Conservation (phyloP, 2,329 filamentous ascomycete species). For the Ophiostoma montium region DNA sequence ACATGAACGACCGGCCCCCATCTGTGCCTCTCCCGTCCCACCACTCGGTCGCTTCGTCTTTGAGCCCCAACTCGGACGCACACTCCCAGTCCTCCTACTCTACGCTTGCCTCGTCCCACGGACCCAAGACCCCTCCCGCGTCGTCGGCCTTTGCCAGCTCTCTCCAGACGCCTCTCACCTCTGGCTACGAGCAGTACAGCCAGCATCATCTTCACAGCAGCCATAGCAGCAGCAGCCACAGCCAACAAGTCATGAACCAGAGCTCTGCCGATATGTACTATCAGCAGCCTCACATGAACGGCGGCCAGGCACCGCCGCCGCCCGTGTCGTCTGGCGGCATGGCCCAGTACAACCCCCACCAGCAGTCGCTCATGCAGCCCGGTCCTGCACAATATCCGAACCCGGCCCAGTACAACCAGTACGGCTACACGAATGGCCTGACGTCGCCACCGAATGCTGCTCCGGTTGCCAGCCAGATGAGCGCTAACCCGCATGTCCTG, state of each 20-base stretch:
- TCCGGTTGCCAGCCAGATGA: constrained; percentile 59
- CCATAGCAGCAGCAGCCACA: constrained; percentile 14
- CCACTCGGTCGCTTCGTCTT: constrained; percentile 49
- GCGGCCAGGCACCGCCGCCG: constrained; percentile 58
- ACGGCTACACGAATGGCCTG: constrained; percentile 63
- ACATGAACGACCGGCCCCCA: constrained; percentile 59
- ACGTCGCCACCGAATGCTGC: constrained; percentile 62
- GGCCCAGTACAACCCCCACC: constrained; percentile 58
- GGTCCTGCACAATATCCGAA: constrained; percentile 54
- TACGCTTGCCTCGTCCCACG: constrained; percentile 42
- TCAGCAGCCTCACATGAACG: constrained; percentile 59
- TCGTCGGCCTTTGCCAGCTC: constrained; percentile 15
- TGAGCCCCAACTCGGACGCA: constrained; percentile 36
- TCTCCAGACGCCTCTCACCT: constrained; percentile 24
- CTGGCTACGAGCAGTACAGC: constrained; percentile 25
- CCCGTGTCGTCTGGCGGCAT: constrained; percentile 61
- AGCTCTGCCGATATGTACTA: constrained; percentile 75
- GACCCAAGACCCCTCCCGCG: constrained; percentile 57
- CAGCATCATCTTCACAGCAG: no score
- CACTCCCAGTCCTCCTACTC: constrained; percentile 42
- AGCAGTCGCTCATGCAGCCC: constrained; percentile 60
- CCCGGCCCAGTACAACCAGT: constrained; percentile 48
- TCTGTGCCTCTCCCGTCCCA: constrained; percentile 40
- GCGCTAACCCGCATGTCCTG: constrained; percentile 46
- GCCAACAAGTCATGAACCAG: constrained; percentile 59